Base-by-base conservation (phyloP, 106 monocot species). In the Iris macrosiphon region DNA sequence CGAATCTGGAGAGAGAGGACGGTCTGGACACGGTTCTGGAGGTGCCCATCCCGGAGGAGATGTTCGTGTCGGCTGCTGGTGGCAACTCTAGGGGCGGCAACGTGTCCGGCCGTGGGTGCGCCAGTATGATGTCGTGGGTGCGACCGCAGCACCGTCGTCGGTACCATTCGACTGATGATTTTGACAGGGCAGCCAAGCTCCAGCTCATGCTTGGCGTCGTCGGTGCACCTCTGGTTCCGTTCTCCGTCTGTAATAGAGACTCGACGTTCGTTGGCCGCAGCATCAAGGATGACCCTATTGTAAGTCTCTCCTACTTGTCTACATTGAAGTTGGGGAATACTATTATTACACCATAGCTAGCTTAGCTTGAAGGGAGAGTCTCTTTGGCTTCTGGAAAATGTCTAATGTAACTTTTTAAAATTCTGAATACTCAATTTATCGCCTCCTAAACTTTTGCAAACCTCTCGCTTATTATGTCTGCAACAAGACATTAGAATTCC, bases 131-230 rank as follows among this genome's bases (percentile, higher is more conserved):
- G 65, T 9, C 78, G 1, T 77, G 80, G 77, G 64, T 80, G 66
- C 63, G 64, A 1, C 22, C 77, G 4, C 62, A 69, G 22, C 49
- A 15, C 13, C 23, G 9, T 4, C 58, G 39, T 11, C 45, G 53
- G n/a, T 19, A 32, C 12, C 22, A 22, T 13, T 4, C 57, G 6
- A 24, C 38, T 10, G 5, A 27, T 44, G n/a, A n/a, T n/a, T n/a
- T n/a, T n/a, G 60, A 40, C 10, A 24, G 70, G 1, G 64, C 32
- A 7, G 45, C 71, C 12, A 84, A 89, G 56, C 85, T 94, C 32
- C 94, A 94, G 70, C 88, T 89, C 66, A 81, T 94, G 78, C 84
- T 94, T 22, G 79, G 85, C 14, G 84, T 94, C 21, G 32, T 78
- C 37, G 84, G 81, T 1, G 88, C 94, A 2, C 94, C 89, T 21